phyloP scores from a whole-genome alignment of 139 green algal species.

The Desmodesmus armatus region DNA sequence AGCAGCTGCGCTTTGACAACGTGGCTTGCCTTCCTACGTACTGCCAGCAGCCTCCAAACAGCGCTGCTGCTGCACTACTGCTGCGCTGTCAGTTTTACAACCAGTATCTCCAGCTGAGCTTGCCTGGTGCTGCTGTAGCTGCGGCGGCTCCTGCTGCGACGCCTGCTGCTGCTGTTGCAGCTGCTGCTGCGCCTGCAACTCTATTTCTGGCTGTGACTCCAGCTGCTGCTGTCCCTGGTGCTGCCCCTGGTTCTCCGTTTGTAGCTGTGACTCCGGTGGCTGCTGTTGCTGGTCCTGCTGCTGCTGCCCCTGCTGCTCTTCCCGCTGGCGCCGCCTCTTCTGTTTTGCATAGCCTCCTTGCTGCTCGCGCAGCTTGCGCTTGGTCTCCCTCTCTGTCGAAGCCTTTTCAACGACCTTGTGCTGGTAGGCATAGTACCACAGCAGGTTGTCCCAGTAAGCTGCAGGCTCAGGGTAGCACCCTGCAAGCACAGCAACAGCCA shows the following conservation, averaged over 20 bases:
- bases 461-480: background rate
- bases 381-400: slow-evolving; percentile 25
- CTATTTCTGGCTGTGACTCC: background rate
- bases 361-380: background rate
- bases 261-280: background rate
- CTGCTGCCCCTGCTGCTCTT: background rate
- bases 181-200: background rate
- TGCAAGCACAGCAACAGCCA: slow-evolving; percentile 2
- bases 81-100: background rate
- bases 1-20: too few relatives aligned
- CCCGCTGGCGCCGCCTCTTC: slow-evolving; percentile 1
- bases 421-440: slow-evolving; percentile 62
- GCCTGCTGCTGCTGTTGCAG: background rate
- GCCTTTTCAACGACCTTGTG: slow-evolving; percentile 47
- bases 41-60: too few relatives aligned
- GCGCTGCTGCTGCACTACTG: background rate
- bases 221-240: background rate
- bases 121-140: slow-evolving; percentile 38
- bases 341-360: background rate
- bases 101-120: background rate
- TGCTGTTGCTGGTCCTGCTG: background rate
- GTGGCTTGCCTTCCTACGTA: too few relatives aligned
- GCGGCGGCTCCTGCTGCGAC: background rate
- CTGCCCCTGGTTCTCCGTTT: background rate
- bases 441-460: slow-evolving; percentile 55